Base-by-base conservation (phyloP, 2,329 filamentous ascomycete genomes). In the Macrophomina tecta region DNA sequence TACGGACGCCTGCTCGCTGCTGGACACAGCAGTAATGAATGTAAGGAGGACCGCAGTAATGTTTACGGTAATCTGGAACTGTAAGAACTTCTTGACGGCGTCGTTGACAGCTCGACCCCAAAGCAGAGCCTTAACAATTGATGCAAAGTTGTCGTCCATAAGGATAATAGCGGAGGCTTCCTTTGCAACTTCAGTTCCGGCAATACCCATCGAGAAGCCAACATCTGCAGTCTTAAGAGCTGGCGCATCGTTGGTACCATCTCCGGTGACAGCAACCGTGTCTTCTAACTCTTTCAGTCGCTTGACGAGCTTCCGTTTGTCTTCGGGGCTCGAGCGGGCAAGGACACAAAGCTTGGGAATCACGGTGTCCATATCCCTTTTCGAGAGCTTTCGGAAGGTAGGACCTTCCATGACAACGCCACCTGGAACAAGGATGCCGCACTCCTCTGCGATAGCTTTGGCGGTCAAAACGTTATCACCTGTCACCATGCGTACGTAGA, bases 31-130 rank as follows among this genome's bases (percentile, higher is more conserved):
- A 4, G 97, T 87, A 64, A 93, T 93, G 46, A 93, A 89, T 30
- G 97, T 87, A 16, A 97, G 83, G 0, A 92, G 89, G 69, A 91
- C 89, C 7, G 94, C 93, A 40, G 91, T 92, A 51, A 96, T 90
- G 75, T 97, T 96, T 76, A 92, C 89, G 1, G 89, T 88, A 40
- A 96, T 84, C 45, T 95, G 80, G 76, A 93, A 92, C 49, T 95
- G 84, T 52, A 95, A 89, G 73, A 95, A 95, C 73, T 94, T 94
- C 74, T 78, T 4, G 62, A 80, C 79, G 62, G 79, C 79, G 66
- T 79, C 78, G 65, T 79, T 79, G 36, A 80, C 69, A 23, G 78
- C 75, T 56, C 78, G 77, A 52, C 78, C 78, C 71, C 79, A 78
- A 62, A 79, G 73, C 9, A 80, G 73, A 4, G 78, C 78, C 68